Evolutionary conservation across 345 rosid genomes (phyloP).

Genomic region (Eucalyptus pauciflora): DNA sequence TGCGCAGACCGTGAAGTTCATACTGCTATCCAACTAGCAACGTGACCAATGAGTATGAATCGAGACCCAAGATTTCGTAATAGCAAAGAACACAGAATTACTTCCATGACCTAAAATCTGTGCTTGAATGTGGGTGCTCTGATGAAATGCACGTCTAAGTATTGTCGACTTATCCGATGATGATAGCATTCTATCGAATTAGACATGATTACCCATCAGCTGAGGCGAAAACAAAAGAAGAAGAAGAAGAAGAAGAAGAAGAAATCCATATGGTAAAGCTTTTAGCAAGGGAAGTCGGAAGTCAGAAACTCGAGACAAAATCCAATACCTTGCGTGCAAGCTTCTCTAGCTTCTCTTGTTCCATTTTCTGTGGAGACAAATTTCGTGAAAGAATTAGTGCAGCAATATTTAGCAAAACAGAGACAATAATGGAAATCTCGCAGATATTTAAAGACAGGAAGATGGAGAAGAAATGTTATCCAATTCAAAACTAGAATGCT

Average conservation of each 20-base stretch:
- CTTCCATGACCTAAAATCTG: neutral
- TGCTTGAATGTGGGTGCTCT: neutral
- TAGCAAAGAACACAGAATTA: neutral
- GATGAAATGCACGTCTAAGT: neutral
- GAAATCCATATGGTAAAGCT: neutral
- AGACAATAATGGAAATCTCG: neutral
- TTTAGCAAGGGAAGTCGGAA: neutral
- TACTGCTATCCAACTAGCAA: neutral
- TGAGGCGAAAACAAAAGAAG: neutral
- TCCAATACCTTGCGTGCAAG: constrained; percentile 68
- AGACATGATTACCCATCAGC: neutral
- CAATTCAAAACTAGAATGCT: neutral
- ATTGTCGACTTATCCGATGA: neutral
- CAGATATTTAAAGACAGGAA: neutral
- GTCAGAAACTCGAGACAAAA: neutral
- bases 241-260: neutral
- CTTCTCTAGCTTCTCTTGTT: constrained; percentile 86
- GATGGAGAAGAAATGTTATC: neutral
- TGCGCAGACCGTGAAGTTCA: neutral
- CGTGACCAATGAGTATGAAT: neutral
- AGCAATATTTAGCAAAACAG: neutral
- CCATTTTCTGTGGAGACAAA: constrained; percentile 59
- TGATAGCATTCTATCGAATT: neutral
- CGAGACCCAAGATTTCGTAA: neutral
- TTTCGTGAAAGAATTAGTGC: neutral